Percentiles rank a stretch among this genome's conserved stretches.
phyloP scores from a whole-genome alignment of 2,329 filamentous ascomycete genomes.

The Aspergillus sojae region DNA sequence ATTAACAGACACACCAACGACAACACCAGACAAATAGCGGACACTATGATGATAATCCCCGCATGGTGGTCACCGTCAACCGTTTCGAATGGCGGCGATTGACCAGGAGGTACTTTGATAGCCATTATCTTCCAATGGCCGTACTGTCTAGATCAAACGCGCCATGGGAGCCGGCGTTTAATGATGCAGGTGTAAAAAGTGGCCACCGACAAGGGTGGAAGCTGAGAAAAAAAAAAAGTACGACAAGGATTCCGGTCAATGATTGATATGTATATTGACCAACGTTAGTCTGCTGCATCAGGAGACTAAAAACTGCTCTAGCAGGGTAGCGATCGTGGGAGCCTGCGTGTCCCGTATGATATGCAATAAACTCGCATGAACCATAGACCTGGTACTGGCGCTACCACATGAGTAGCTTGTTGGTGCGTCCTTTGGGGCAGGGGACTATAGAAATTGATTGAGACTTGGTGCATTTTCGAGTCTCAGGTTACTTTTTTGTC shows the following conservation, averaged over 20 bases:
- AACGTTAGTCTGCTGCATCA: not conserved
- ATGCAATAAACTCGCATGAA: slow-evolving; percentile 1
- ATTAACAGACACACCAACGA: slow-evolving; percentile 29
- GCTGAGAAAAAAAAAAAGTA: not conserved
- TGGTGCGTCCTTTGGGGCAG: not conserved
- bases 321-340: not conserved
- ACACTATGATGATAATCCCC: slow-evolving; percentile 33
- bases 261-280: not conserved
- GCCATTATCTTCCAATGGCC: slow-evolving; percentile 7
- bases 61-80: slow-evolving; percentile 33
- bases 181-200: not conserved
- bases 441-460: not conserved
- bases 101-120: slow-evolving; percentile 17
- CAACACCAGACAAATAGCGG: slow-evolving; percentile 31
- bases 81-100: slow-evolving; percentile 26
- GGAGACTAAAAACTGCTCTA: not conserved
- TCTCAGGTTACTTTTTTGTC: not conserved
- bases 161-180: not conserved
- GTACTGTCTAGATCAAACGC: not conserved
- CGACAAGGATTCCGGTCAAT: not conserved
- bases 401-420: not conserved
- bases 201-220: not conserved
- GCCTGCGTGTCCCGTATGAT: not conserved
- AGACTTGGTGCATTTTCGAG: not conserved
- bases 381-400: not conserved